Conservation (phyloP, 176 grass and related monocot genomes). For the Oryza australiensis region DNA sequence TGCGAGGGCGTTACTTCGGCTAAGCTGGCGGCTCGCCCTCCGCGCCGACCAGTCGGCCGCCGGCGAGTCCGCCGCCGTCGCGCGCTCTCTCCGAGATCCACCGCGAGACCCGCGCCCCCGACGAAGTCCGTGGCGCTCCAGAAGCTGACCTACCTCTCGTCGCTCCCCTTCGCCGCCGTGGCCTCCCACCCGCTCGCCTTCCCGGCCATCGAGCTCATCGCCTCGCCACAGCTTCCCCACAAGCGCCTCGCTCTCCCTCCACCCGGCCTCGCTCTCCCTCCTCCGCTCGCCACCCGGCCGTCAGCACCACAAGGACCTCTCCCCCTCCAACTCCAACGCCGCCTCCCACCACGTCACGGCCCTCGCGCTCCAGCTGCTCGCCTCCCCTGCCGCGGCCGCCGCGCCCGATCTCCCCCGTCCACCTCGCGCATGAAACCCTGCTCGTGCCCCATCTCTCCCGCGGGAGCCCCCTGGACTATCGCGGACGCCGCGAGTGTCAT, state of each 20-base stretch:
- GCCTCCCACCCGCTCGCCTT: slow-evolving; percentile 71
- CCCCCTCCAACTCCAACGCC: slow-evolving; percentile 43
- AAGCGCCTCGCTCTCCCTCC: slow-evolving; percentile 75
- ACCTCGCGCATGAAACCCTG: slow-evolving; percentile 73
- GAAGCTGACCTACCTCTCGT: slow-evolving; percentile 89
- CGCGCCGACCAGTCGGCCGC: slow-evolving; percentile 51
- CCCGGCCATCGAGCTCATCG: slow-evolving; percentile 82
- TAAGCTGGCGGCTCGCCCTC: slow-evolving; percentile 17
- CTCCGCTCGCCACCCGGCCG: slow-evolving; percentile 82
- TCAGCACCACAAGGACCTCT: slow-evolving; percentile 88
- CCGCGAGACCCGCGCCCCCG: slow-evolving; percentile 78
- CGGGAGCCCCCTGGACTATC: slow-evolving; percentile 53
- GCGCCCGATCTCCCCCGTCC: slow-evolving; percentile 59
- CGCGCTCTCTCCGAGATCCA: slow-evolving; percentile 79
- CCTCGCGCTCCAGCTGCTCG: slow-evolving; percentile 67
- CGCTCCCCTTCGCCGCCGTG: slow-evolving; percentile 57
- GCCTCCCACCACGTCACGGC: slow-evolving; percentile 49
- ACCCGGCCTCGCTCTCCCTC: slow-evolving; percentile 77
- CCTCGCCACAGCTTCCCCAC: slow-evolving; percentile 57
- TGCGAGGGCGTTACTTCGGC: too few relatives aligned
- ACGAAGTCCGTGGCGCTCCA: slow-evolving; percentile 70
- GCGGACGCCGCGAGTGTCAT: slow-evolving; percentile 63
- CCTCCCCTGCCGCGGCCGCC: slow-evolving; percentile 52
- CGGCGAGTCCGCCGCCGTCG: slow-evolving; percentile 50
- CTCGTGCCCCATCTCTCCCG: slow-evolving; percentile 66